Evolutionary conservation across 1,139 yeast genomes (phyloP), one percentile per base, ranked within the genome.

Genomic region (Candida labiduridarum): DNA sequence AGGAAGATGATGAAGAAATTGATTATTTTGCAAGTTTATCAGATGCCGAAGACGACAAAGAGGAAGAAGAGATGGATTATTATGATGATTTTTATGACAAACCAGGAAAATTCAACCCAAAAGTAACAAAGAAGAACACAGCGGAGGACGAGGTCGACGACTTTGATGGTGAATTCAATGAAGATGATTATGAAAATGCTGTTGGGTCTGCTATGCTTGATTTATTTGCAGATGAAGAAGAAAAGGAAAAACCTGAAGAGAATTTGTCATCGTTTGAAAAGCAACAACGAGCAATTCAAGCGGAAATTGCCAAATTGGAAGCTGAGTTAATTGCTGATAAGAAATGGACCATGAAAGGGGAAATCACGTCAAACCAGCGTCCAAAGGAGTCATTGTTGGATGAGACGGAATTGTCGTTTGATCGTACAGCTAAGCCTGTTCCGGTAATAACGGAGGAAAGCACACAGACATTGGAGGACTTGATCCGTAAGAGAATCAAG

Each of bases 321-420:
- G 83, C 84, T 35, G 98, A 92, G 64, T 85, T 95, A 29, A 85
- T 94, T 27, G 94, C 91, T 1, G 94, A 88, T 54, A 94, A 94
- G 73, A 85, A 85, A 61, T 94, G 99, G 99, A 85, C 96, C 8
- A 79, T 92, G 79, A 87, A 85, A 64, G 99, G 99, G 68, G 99
- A 94, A 69, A 91, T 90, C 1, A 80, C 82, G 48, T 89, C 92
- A 1, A 82, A 79, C 55, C 89, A 87, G 58, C 81, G 99, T 63
- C 96, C 96, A 3, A 74, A 77, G 46, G 97, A 94, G 68, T 87
- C 98, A 1, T 74, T 94, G 36, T 64, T 76, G 52, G 76, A 72
- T 50, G 79, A 75, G 52, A 67, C 71, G 7, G 79, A 72, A 48
- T 66, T 76, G 47, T 76, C 72, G 49, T 76, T 76, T 50, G 81